Base-by-base conservation (phyloP, 2,329 filamentous ascomycete genomes). In the Drechslerella stenobrocha region DNA sequence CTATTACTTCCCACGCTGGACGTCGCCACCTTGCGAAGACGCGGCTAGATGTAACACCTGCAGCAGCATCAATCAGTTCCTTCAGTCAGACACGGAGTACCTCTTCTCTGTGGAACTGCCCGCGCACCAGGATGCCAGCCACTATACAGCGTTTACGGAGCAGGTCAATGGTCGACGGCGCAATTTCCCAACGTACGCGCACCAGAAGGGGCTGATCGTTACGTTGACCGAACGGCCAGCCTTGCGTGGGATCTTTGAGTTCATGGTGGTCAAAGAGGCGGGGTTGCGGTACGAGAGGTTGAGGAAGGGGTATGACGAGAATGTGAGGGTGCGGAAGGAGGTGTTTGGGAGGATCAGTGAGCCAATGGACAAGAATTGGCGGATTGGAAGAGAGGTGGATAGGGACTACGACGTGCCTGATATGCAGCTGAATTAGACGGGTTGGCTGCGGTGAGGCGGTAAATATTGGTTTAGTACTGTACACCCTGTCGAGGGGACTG, bases 1-100 rank as follows among this genome's bases (percentile, higher is more conserved):
- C 20, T 67, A 60, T 26, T 56, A 51, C 22, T 51, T 67, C 3
- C 63, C 63, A 6, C n/a, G 55, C 1, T 59, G 55, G 50, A 56
- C 11, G 13, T 67, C 63, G 4, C 45, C 63, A 11, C 44, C 6
- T 3, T 67, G 63, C n/a, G 5, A 34, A 11, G 15, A 26, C 3
- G 63, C 50, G 9, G 34, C 53, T 2, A 45, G 63, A 8, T 67
- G 63, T 15, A 45, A 30, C 22, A 30, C 46, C 8, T 67, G 63
- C 15, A 50, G 55, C 2, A 7, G 37, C 2, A 22, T 60, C n/a
- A 67, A 67, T n/a, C 55, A 60, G 18, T 67, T 67, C 18, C 22
- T 67, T 5, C 63, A 48, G 34, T 67, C 63, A 3, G 37, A 56
- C 24, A 67, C 45, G 0, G 63, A 67, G 23, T 28, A 44, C 11